Evolutionary conservation across 2,329 filamentous ascomycete genomes (phyloP), one percentile per base, ranked within the genome.

Genomic region (Fusarium sacchari): DNA sequence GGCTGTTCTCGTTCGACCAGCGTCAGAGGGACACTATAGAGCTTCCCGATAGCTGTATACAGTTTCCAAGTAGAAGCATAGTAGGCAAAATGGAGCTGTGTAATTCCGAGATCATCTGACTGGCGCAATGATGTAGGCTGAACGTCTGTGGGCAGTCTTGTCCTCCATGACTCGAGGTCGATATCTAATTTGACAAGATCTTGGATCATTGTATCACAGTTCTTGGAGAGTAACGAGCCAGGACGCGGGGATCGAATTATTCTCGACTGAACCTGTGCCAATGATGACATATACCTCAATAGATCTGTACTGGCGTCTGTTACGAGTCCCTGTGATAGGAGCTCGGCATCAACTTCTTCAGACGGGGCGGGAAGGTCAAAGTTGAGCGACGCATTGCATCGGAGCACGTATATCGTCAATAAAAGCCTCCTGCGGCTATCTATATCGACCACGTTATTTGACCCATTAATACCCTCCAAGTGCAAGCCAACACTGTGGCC

Each of bases 281-380:
- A 5, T 5, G 18, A n/a, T 22, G 55, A 36, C 40, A 47, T 36
- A 4, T 47, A 6, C 18, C 14, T 14, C 7, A 37, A 14, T 4
- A 30, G 30, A n/a, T 37, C 3, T 32, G 4, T 18, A 13, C 28
- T 36, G 14, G 10, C 2, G 4, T 17, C 30, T 15, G 2, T 0
- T 17, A 7, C 2, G 5, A 22, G 30, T 7, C 13, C 3, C 5
- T 28, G 30, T 12, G n/a, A 15, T 6, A 40, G 40, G 10, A 47
- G 40, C 9, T 47, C 55, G 9, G 28, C 5, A 12, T 1, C 2
- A 4, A 58, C 3, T 13, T 37, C 20, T 1, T 15, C 18, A 1
- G 6, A 36, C 15, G 40, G 30, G 2, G 40, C 18, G 3, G 55
- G 40, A 9, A 58, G 32, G 28, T 22, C 7, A 36, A 46, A 2